Evolutionary conservation across 164 flowering plant species (phyloP), one percentile per base, ranked within the genome.

Genomic region (Stephania cephalantha): DNA sequence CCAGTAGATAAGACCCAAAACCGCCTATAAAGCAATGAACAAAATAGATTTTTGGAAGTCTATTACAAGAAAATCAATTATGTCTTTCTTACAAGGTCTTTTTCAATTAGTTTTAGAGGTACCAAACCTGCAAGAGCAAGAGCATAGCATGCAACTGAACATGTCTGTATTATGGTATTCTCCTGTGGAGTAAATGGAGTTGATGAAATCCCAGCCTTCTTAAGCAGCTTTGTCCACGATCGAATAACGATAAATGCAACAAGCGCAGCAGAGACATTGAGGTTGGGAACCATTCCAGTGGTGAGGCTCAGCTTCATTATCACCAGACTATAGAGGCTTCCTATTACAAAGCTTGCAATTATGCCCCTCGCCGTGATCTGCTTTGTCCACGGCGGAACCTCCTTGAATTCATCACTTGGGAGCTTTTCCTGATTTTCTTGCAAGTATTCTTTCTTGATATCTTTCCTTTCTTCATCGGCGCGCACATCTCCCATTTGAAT

Each of bases 231-330:
- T 0, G 88, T 91, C 99, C 99, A 93, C 22, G 87, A 46, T 50
- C 84, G 69, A 22, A 95, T 80, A 78, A 86, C 86, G 6, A 93
- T 80, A 29, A 90, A 95, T 22, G 97, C 98, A 2, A 95, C 91
- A 12, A 95, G 93, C 0, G 97, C 99, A 4, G 97, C 99, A 1
- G 98, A 90, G 79, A 93, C 91, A 70, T 95, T 95, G 63, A 95
- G 90, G 66, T 92, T 85, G 0, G 97, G 99, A 63, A 80, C 86
- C 2, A 95, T 68, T 20, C 99, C 99, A 6, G 94, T 90, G 17
- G 95, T 87, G 55, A 95, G 94, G 77, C 86, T 89, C 8, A 95
- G 87, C 82, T 91, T 95, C 97, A 90, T 91, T 7, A 81, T 86
- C 75, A 95, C 90, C 18, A 95, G 76, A 75, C 97, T 90, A 81